These are phyloP conservation scores for Boletus edulis DNA, from an alignment of 768 basidiomycete species.

Conservation along the genomic window DNA sequence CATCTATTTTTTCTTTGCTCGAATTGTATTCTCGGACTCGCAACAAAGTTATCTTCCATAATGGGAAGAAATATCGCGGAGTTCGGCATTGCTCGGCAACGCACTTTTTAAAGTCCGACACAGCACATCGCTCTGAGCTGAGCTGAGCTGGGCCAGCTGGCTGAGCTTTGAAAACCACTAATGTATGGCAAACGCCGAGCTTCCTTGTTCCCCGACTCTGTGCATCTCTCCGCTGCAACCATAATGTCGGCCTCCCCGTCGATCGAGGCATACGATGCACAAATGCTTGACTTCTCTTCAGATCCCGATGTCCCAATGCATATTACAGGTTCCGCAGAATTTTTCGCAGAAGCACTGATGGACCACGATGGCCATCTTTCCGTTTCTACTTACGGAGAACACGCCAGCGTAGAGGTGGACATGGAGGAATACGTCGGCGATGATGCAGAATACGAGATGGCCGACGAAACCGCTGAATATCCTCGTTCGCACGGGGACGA, in stretches of 20 bases:
- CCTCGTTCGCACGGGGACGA: conserved; percentile 24
- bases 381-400: conserved; percentile 26
- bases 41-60: no score
- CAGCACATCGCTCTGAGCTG: no score
- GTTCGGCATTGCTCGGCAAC: no score
- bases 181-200: conserved; percentile 16
- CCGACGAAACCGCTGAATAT: conserved; percentile 32
- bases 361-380: conserved; percentile 49
- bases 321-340: conserved; percentile 39
- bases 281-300: conserved; percentile 58
- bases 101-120: no score
- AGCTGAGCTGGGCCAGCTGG: no score
- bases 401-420: conserved; percentile 57
- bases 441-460: conserved; percentile 48
- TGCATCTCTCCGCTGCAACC: conserved; percentile 14
- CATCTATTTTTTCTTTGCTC: no score
- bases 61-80: no score
- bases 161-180: no score
- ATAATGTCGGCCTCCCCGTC: conserved; percentile 30
- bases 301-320: conserved; percentile 66
- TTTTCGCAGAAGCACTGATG: conserved; percentile 56
- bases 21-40: no score
- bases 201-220: conserved; percentile 10
- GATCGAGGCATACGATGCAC: conserved; percentile 56
- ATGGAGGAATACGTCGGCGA: conserved; percentile 56